These are phyloP conservation scores for Pistacia vera DNA, from an alignment of 345 rosid species.

Conservation along the genomic window DNA sequence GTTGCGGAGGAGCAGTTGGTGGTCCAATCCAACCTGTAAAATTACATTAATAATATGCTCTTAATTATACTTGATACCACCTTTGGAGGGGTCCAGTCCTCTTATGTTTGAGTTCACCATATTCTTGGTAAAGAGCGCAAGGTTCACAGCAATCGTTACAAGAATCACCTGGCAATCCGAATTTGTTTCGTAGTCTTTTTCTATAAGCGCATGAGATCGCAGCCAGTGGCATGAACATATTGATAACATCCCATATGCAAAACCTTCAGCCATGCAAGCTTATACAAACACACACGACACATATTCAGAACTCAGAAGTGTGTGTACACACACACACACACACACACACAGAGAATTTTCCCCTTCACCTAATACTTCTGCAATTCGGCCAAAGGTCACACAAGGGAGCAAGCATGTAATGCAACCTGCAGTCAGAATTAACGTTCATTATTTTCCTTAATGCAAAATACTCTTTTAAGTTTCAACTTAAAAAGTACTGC, in stretches of 20 bases:
- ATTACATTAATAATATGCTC: no score
- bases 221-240: constrained; percentile 7
- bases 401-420: constrained; percentile 24
- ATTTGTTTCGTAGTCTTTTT: constrained; percentile 18
- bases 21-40: constrained; percentile 5
- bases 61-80: not conserved
- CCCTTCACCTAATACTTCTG: constrained; percentile 26
- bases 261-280: no score
- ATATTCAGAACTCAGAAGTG: no score
- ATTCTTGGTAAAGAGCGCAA: constrained; percentile 36
- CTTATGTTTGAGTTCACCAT: constrained; percentile 22
- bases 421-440: constrained; percentile 16
- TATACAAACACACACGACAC: not conserved
- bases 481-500: no score
- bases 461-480: no score
- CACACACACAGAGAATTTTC: no score
- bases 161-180: constrained; percentile 15
- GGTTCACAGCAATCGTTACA: constrained; percentile 25
- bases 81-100: constrained; percentile 27
- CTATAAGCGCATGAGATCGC: constrained; percentile 19
- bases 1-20: not conserved
- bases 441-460: not conserved
- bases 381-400: constrained; percentile 26
- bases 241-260: not conserved
- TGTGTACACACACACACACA: not conserved